Evolutionary conservation across 2,329 filamentous ascomycete genomes (phyloP), one percentile per base, ranked within the genome.

Genomic region (Thelonectria olida): DNA sequence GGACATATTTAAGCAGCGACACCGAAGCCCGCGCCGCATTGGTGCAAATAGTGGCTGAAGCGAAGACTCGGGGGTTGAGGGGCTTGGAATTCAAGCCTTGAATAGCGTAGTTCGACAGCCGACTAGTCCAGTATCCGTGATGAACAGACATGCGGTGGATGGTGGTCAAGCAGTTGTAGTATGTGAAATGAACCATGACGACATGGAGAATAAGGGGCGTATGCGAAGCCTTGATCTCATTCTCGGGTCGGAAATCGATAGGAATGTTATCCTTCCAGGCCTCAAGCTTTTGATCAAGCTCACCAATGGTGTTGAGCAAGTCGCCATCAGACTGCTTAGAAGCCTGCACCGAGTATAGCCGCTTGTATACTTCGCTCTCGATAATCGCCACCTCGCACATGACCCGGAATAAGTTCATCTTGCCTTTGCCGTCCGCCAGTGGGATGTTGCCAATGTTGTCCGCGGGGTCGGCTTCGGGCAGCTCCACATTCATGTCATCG

Each of bases 71-170:
- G 0, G 96, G 96, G 73, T 98, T 99, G 54, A 99, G 79, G 1
- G 96, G 94, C 65, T 91, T 86, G 0, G 94, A 90, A 75, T 98
- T 98, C 41, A 97, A 82, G 1, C 96, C 96, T 76, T 97, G 92
- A 57, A 98, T 96, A 15, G 96, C 96, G 73, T 93, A 98, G 72
- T 98, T 95, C 36, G 94, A 97, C 39, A 99, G 80, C 36, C 96
- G 88, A 73, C 92, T 97, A 1, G 95, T 98, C 96, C 96, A 99
- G 79, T 97, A 97, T 13, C 96, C 96, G 74, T 97, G 94, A 71
- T 98, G 96, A 27, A 98, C 92, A 41, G 93, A 97, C 96, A 98
- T 99, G 52, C 96, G 92, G 76, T 99, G 96, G 66, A 99, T 97
- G 0, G 96, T 99, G 1, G 95, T 97, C 52, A 99, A 80, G 71